Conservation (phyloP, 352 stramenopile species). For the Globisporangium spiculum region DNA sequence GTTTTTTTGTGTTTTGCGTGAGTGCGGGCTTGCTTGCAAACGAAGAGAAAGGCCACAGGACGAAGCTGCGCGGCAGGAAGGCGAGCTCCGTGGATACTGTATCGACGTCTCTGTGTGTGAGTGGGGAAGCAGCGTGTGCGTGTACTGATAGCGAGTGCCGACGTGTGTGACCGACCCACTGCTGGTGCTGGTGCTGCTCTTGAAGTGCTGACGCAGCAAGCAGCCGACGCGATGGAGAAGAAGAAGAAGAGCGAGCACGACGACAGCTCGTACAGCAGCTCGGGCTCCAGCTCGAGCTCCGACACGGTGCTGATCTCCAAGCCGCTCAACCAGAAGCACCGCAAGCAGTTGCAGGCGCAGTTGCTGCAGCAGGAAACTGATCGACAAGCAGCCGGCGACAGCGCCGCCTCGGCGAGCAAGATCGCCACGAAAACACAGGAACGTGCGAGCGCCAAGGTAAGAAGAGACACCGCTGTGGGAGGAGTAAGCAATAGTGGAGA, state of each 20-base stretch:
- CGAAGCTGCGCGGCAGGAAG: neutral
- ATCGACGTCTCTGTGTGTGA: neutral
- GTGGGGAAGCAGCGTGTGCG: neutral
- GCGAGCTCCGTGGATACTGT: neutral
- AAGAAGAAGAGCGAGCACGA: constrained; percentile 12
- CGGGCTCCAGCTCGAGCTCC: constrained; percentile 60
- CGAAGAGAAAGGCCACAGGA: neutral
- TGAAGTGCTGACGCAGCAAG: neutral
- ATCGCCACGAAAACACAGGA: neutral
- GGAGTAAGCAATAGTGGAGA: neutral
- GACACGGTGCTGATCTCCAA: constrained; percentile 77
- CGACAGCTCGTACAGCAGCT: constrained; percentile 49
- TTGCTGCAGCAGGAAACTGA: constrained; percentile 32
- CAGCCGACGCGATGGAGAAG: constrained; percentile 10
- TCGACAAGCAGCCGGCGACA: neutral
- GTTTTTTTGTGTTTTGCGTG: neutral
- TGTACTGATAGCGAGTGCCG: neutral
- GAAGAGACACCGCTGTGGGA: neutral
- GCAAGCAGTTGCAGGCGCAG: constrained; percentile 58
- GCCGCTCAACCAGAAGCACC: constrained; percentile 54
- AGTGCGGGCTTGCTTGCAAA: neutral
- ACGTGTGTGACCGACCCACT: neutral
- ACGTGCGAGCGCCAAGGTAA: neutral
- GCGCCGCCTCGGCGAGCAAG: neutral
- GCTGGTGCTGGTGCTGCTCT: neutral